These are phyloP conservation scores for Naumovozyma castellii DNA, from an alignment of 805 yeast genomes.

Conservation along the genomic window DNA sequence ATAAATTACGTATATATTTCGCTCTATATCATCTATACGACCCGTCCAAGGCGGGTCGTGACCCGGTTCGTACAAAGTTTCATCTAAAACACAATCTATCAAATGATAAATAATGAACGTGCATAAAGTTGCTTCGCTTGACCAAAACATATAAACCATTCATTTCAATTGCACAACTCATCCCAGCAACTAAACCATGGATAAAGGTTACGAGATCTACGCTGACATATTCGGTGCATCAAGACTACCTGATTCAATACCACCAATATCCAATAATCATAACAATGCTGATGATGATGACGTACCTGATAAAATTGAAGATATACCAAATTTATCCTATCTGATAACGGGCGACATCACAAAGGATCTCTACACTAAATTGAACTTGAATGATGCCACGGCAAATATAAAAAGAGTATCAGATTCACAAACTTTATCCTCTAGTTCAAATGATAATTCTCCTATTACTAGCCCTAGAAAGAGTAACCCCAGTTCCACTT, in stretches of 20 bases:
- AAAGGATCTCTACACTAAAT: conserved; percentile 9
- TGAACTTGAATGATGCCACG: background rate
- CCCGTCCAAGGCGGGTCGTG: no score
- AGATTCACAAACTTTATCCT: conserved; percentile 24
- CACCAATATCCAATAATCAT: background rate
- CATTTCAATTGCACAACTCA: no score
- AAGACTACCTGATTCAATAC: conserved; percentile 16
- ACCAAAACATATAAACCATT: no score
- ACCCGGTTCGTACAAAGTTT: no score
- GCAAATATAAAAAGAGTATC: conserved; percentile 22
- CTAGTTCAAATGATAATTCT: conserved; percentile 19
- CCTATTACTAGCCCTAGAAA: conserved; percentile 19
- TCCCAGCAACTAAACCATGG: background rate
- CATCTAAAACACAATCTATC: no score
- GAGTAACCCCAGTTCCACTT: background rate
- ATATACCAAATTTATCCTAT: conserved; percentile 14
- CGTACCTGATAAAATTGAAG: conserved; percentile 18
- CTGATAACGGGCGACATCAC: conserved; percentile 15
- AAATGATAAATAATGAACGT: no score
- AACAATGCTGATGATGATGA: conserved; percentile 3
- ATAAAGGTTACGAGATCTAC: conserved; percentile 9
- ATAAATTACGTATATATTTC: no score
- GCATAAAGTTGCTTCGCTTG: no score
- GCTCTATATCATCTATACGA: no score
- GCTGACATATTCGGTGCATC: conserved; percentile 24